Base-by-base conservation (phyloP, 805 yeast species). In the Peterozyma toletana region DNA sequence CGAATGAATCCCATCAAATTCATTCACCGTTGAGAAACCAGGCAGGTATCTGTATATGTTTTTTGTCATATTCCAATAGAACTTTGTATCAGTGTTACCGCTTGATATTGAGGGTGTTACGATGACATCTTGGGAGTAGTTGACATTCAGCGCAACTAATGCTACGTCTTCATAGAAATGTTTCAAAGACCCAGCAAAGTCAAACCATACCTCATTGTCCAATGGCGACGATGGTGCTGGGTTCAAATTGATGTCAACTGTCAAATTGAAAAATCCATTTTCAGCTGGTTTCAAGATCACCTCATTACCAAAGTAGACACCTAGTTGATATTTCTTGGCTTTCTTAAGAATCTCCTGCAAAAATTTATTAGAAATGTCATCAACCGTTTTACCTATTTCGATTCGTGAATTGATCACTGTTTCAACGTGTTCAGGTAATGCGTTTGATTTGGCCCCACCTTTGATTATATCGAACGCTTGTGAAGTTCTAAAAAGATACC, bases 371-470 rank as follows among this genome's bases (percentile, higher is more conserved):
- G 64, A 50, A 3, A 71, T 72, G 14, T 66, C 71, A 5, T 64
- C 60, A 1, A 73, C 66, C 15, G 71, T 61, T 13, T 79, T 71
- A 46, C 76, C 86, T 33, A 79, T 62, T 15, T 78, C 73, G 44
- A 85, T 66, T 53, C 91, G 69, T 54, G 80, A 80, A 58, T 85
- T 83, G 37, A 80, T 65, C 17, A 68, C 58, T 41, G 77, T 62
- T 30, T 61, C 62, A 2, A 75, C 73, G 34, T 67, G 60, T 55
- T 84, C 91, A 1, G 93, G 91, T 38, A 84, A 62, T 1, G 90
- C 88, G 53, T 85, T 85, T 31, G 80, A 67, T 59, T 85, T 85
- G 42, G 77, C 71, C 21, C 93, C 93, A 31, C 91, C 91, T n/a
- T 62, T 59, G 44, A 85, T 67, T 30, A 80, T 69, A 53, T 81